Percentiles rank a stretch among this genome's conserved stretches.
Conservation (phyloP, 495 filamentous ascomycete genomes). For the Aspergillus egyptiacus region DNA sequence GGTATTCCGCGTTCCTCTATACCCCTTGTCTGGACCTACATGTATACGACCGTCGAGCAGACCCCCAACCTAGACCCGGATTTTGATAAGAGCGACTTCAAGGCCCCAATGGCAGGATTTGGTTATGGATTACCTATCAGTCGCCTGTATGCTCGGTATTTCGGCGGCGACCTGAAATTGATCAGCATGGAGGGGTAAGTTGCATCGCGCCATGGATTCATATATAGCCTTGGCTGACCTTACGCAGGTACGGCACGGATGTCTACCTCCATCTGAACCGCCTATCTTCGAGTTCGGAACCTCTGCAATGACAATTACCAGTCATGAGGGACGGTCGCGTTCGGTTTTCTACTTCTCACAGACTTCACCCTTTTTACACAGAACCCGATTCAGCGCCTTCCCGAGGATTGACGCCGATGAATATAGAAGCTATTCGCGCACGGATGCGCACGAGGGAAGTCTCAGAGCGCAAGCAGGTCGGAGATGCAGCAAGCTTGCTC, state of each 20-base stretch:
- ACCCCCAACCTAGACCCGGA: slow-evolving; percentile 93
- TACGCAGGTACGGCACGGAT: slow-evolving; percentile 87
- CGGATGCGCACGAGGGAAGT: slow-evolving; percentile 60
- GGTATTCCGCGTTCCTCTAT: slow-evolving; percentile 88
- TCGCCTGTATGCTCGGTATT: slow-evolving; percentile 91
- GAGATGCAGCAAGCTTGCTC: slow-evolving; percentile 64
- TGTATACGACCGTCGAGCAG: slow-evolving; percentile 97
- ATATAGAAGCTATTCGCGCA: slow-evolving; percentile 49
- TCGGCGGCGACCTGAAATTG: slow-evolving; percentile 92
- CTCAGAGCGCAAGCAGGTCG: slow-evolving; percentile 79
- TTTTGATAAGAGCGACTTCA: slow-evolving; percentile 99
- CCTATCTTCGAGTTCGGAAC: slow-evolving; percentile 90
- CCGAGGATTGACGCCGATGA: slow-evolving; percentile 83
- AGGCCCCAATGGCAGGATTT: slow-evolving; percentile 98
- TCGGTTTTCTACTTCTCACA: slow-evolving; percentile 42
- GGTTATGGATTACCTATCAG: slow-evolving; percentile 94
- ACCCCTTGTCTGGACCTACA: slow-evolving; percentile 97
- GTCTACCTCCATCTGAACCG: slow-evolving; percentile 97
- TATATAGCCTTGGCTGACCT: slow-evolving; percentile 11
- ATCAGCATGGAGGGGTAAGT: slow-evolving; percentile 99
- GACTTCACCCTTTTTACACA: slow-evolving; percentile 40
- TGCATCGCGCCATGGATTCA: background rate
- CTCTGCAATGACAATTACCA: slow-evolving; percentile 96
- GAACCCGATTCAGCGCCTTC: slow-evolving; percentile 38
- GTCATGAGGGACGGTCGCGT: slow-evolving; percentile 77